Conservation (phyloP, 805 yeast species). For the Pichia cephalocereana region DNA sequence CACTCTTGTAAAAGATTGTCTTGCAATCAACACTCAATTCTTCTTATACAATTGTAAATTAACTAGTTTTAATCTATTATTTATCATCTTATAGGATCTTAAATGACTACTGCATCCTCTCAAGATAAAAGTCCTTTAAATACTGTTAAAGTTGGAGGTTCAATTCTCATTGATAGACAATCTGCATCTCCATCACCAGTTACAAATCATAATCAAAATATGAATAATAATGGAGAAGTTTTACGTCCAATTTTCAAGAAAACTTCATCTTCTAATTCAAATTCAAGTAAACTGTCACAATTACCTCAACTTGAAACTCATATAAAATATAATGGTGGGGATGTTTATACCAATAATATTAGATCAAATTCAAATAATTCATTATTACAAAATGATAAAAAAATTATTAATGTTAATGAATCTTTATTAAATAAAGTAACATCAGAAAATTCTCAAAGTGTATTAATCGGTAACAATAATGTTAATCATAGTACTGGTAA, state of each 20-base stretch:
- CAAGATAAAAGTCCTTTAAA: no score
- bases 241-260: slow-evolving; percentile 8
- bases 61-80: no score
- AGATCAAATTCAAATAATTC: neutral
- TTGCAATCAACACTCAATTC: no score
- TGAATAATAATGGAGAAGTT: neutral
- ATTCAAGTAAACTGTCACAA: slow-evolving; percentile 7
- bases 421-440: slow-evolving; percentile 2
- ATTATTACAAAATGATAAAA: neutral
- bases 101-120: no score
- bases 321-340: neutral
- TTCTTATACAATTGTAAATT: no score
- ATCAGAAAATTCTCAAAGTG: neutral
- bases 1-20: no score
- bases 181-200: neutral
- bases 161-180: no score
- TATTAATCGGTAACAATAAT: neutral
- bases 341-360: no score
- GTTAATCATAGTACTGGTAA: neutral
- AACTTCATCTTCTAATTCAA: neutral
- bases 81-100: no score
- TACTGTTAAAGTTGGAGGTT: no score
- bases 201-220: neutral
- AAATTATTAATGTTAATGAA: slow-evolving; percentile 4
- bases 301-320: slow-evolving; percentile 10